These are phyloP conservation scores for Jaltomata sinuosa DNA, from an alignment of 257 asterid genomes.

Conservation along the genomic window DNA sequence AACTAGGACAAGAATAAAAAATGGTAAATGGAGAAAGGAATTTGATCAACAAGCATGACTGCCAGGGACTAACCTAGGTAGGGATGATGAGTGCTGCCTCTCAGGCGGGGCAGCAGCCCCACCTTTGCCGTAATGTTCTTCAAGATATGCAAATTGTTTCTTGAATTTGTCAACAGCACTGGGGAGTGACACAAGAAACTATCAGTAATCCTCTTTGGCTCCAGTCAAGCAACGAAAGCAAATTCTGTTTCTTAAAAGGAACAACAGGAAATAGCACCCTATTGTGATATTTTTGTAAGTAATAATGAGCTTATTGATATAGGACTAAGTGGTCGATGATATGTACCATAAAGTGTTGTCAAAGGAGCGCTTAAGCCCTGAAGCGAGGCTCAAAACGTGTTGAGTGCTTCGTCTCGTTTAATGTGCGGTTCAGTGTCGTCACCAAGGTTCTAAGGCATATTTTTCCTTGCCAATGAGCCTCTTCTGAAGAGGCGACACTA, in stretches of 20 bases:
- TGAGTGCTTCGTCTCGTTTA: no score
- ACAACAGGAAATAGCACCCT: background rate
- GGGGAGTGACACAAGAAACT: conserved; percentile 1
- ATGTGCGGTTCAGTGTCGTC: no score
- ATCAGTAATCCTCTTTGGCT: background rate
- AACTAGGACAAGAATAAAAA: background rate
- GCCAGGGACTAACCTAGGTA: conserved; percentile 50
- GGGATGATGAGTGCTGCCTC: conserved; percentile 93
- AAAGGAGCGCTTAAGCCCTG: no score
- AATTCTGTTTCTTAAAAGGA: background rate
- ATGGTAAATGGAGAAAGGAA: background rate
- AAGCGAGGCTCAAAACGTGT: no score
- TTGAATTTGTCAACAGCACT: conserved; percentile 98
- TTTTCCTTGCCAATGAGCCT: no score
- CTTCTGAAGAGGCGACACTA: no score
- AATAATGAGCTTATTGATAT: background rate
- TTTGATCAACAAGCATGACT: background rate
- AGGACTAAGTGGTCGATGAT: background rate
- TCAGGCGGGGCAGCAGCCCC: conserved; percentile 70
- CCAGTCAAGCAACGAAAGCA: background rate
- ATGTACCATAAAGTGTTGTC: background rate
- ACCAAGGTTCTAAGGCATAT: no score
- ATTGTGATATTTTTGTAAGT: background rate
- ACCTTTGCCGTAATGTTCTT: conserved; percentile 77
- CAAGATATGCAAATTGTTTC: conserved; percentile 92